Conservation (phyloP, 257 asterid genomes). For the Ballota nigra region DNA sequence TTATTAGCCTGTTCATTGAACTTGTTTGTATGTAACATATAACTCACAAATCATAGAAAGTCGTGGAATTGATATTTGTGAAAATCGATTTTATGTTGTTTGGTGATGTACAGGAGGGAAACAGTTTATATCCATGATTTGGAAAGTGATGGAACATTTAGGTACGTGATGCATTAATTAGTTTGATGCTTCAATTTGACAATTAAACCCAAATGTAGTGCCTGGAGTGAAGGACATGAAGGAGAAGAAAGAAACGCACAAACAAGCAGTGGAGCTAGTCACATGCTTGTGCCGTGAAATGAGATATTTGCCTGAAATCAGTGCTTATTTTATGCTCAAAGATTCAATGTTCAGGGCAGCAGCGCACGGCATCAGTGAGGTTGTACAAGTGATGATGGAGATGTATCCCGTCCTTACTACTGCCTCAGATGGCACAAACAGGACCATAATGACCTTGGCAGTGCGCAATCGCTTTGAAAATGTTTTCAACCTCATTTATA, state of each 20-base stretch:
- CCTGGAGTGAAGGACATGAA: not conserved
- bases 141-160: not conserved
- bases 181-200: not conserved
- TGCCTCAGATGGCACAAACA: not conserved
- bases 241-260: not conserved
- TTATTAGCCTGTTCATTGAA: too few relatives aligned
- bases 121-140: not conserved
- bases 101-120: not conserved
- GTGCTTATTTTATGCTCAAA: not conserved
- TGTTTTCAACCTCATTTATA: constrained; percentile 14
- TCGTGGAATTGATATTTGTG: too few relatives aligned
- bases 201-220: not conserved
- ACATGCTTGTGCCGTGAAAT: not conserved
- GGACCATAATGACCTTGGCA: constrained; percentile 4
- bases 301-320: not conserved
- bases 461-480: constrained; percentile 14
- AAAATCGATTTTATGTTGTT: too few relatives aligned
- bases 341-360: not conserved
- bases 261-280: not conserved
- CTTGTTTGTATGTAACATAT: too few relatives aligned
- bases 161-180: too few relatives aligned
- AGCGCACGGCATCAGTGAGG: constrained; percentile 2
- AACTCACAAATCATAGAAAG: too few relatives aligned
- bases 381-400: constrained; percentile 14
- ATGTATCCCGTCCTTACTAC: not conserved